Base-by-base conservation (phyloP, 371 early-diverging fungal species). In the Mortierella sp. region DNA sequence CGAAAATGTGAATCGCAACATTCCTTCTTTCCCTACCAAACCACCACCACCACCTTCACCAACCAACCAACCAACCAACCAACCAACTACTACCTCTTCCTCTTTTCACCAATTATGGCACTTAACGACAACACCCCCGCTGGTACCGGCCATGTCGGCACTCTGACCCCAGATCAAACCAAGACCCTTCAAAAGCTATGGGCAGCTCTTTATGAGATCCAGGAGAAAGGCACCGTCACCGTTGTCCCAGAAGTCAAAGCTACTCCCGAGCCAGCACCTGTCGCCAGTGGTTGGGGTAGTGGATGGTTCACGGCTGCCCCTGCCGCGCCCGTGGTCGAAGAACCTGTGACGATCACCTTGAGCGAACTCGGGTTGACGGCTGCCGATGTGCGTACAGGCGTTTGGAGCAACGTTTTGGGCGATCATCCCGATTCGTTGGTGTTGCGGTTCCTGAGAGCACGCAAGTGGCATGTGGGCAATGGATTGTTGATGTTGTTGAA, bases 371-470 rank as follows among this genome's bases (percentile, higher is more conserved):
- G 67, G 19, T 57, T 78, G 19, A 34, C 62, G 4, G 59, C 60
- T 10, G 67, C 48, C 4, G 58, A 78, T 41, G 47, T 78, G 5
- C 62, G 67, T 12, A 41, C 58, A 2, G 46, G 60, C 9, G 61
- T 70, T 39, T 71, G 67, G 67, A 66, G 67, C 57, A 62, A 66
- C 48, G 50, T 66, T 28, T 63, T 78, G 21, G 57, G 71, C 26
- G 78, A 78, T 46, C 58, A 78, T 54, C 78, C 78, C 18, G 93
- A 93, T 74, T 60, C 83, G 10, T 72, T 90, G 34, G 16, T 87
- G 34, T 79, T 92, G 39, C 89, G 94, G 5, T 94, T 88, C 72
- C 70, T 93, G 34, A 84, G 93, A 47, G 94, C 94, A 13, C 86
- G 94, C 60, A 93, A 93, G 67, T 94, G 91, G 89, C 85, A 92